Evolutionary conservation across 371 early-diverging fungal genomes (phyloP), one percentile per base, ranked within the genome.

Genomic region (Zancudomyces culisetae): DNA sequence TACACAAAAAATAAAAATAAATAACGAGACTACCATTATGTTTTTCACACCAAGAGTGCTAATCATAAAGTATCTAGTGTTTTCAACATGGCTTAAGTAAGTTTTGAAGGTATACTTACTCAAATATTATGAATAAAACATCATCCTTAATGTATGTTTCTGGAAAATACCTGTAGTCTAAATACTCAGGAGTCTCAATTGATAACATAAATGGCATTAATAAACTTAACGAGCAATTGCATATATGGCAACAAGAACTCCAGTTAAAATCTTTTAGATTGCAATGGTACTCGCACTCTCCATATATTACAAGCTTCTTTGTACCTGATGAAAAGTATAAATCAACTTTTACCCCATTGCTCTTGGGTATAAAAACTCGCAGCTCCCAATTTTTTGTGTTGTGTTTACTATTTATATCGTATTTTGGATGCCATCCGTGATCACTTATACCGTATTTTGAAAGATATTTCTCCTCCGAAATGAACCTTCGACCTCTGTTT

Each of bases 221-320:
- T 18, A 49, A 27, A 18, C 26, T 21, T 6, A 49, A 13, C 6
- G 50, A 49, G 21, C 50, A 49, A 19, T 13, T 2, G 19, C 50
- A 49, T 8, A 12, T 2, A 21, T 49, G 50, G 2, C n/a, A 23
- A 10, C n/a, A 12, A 3, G 15, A 6, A 12, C 39, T 20, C 23
- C 20, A 27, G 23, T 49, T 29, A 28, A 49, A 49, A 13, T 49
- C 30, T 18, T 35, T 23, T 8, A 28, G 3, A 12, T 49, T 4
- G 50, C 28, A 29, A 35, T 49, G 50, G 19, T 27, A 49, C 39
- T 49, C 50, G 40, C 29, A 28, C 19, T 49, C 50, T 8, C 50
- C 50, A 30, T 20, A 8, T 19, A 49, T 28, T 22, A 49, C 35
- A 35, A 49, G 18, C 18, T 19, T 19, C 4, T 28, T 30, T 10